These are phyloP conservation scores for Xylogone sp. DNA, from an alignment of 2,329 filamentous ascomycete genomes.

Conservation along the genomic window DNA sequence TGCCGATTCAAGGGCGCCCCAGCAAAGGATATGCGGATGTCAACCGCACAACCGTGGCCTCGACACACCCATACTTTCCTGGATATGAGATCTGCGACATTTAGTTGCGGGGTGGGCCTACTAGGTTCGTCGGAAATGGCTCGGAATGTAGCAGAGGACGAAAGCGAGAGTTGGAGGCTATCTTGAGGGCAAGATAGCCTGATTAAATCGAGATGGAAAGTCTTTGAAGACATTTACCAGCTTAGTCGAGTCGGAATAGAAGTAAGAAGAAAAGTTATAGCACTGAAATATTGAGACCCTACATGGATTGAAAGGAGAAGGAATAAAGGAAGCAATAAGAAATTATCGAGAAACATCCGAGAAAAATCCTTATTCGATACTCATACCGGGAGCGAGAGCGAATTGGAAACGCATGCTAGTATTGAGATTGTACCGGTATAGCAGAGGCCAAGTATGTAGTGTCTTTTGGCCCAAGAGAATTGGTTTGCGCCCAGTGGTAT, in stretches of 20 bases:
- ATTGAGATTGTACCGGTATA: background rate
- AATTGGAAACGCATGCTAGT: no score
- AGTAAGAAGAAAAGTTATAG: background rate
- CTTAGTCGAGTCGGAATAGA: no score
- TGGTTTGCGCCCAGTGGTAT: no score
- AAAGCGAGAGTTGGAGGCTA: conserved; percentile 11
- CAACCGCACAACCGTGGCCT: conserved; percentile 14
- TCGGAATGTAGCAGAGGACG: conserved; percentile 6
- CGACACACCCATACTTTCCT: conserved; percentile 20
- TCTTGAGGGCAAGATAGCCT: conserved; percentile 8
- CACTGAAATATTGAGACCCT: background rate
- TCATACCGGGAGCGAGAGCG: no score
- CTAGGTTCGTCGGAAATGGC: conserved; percentile 2
- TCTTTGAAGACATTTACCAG: conserved; percentile 12
- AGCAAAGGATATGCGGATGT: conserved; percentile 15
- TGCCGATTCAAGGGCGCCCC: conserved; percentile 7
- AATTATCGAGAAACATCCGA: no score
- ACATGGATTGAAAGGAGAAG: no score
- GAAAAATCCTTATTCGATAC: no score
- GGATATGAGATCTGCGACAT: conserved; percentile 14
- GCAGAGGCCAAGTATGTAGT: background rate
- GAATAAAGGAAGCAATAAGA: no score
- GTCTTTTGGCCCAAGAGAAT: no score
- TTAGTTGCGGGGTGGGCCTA: background rate
- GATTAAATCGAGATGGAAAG: conserved; percentile 13